phyloP scores from a whole-genome alignment of 192 early-diverging fungal genomes.

The Coemansia sp. region DNA sequence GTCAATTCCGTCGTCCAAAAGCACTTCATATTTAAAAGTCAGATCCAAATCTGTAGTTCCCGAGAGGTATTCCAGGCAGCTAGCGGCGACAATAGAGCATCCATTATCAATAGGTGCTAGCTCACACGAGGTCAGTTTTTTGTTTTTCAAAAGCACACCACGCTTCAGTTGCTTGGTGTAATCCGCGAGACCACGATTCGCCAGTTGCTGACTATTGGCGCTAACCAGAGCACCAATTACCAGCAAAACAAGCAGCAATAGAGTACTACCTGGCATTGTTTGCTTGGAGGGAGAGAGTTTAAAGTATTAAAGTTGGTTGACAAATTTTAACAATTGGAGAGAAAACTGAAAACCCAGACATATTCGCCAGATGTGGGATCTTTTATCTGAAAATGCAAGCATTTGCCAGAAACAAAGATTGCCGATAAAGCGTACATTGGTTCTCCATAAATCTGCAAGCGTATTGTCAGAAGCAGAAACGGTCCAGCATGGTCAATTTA shows the following conservation, averaged over 20 bases:
- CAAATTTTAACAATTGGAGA: too few species aligned
- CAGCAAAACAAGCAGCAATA: not conserved
- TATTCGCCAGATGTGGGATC: too few species aligned
- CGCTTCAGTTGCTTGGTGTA: not conserved
- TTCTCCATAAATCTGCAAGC: too few species aligned
- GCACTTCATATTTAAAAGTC: constrained; percentile 4
- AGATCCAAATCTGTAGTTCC: constrained; percentile 6
- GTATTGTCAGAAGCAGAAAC: too few species aligned
- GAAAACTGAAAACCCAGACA: too few species aligned
- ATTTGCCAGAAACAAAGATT: too few species aligned
- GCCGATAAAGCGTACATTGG: too few species aligned
- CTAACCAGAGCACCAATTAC: not conserved
- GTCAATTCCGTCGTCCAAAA: not conserved
- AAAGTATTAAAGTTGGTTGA: too few species aligned
- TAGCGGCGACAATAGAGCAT: constrained; percentile 9
- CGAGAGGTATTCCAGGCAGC: constrained; percentile 8
- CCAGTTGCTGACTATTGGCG: not conserved
- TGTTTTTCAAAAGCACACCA: constrained; percentile 15
- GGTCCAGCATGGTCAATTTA: too few species aligned
- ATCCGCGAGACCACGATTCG: not conserved
- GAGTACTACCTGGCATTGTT: not conserved
- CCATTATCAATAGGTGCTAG: constrained; percentile 7
- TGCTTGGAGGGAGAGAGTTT: too few species aligned
- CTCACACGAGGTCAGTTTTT: constrained; percentile 14
- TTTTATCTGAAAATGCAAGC: too few species aligned